Percentiles rank a stretch among this genome's conserved stretches.
phyloP scores from a whole-genome alignment of 2,329 filamentous ascomycete genomes.

The Sclerotinia subarctica region DNA sequence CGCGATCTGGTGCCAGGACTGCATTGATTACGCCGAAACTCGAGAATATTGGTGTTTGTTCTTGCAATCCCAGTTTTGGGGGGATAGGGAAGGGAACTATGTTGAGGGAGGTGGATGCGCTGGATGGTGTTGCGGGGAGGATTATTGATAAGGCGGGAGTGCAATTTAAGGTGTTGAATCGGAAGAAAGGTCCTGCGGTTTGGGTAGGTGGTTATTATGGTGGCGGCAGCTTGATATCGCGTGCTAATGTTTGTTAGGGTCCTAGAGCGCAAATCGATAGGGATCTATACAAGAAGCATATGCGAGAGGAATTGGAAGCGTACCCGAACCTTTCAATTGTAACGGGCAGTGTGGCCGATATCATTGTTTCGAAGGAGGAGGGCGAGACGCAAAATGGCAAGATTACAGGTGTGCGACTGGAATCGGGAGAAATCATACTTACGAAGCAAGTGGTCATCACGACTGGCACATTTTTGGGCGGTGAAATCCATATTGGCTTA shows the following conservation, averaged over 20 bases:
- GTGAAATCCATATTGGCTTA: slow-evolving; percentile 93
- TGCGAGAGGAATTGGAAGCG: slow-evolving; percentile 77
- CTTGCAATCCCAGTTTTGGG: slow-evolving; percentile 94
- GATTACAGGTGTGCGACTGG: slow-evolving; percentile 81
- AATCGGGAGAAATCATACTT: slow-evolving; percentile 79
- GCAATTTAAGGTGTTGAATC: slow-evolving; percentile 89
- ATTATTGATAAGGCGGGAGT: slow-evolving; percentile 92
- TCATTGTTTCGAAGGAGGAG: slow-evolving; percentile 64
- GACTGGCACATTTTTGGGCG: slow-evolving; percentile 90
- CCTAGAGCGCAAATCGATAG: slow-evolving; percentile 95
- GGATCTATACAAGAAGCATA: slow-evolving; percentile 80
- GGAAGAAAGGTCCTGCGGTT: slow-evolving; percentile 87
- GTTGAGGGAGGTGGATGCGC: slow-evolving; percentile 87
- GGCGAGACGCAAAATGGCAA: slow-evolving; percentile 56
- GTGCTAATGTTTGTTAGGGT: slow-evolving; percentile 48
- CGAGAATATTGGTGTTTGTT: slow-evolving; percentile 89
- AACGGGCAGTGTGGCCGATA: slow-evolving; percentile 86
- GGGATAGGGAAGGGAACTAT: slow-evolving; percentile 99
- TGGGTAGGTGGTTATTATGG: slow-evolving; percentile 52
- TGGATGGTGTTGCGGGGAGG: slow-evolving; percentile 84
- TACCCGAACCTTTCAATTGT: slow-evolving; percentile 80
- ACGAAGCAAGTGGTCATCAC: slow-evolving; percentile 87
- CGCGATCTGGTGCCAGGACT: slow-evolving; percentile 82
- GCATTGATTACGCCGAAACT: slow-evolving; percentile 84
- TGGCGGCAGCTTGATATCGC: background rate